Evolutionary conservation across 2,329 filamentous ascomycete species (phyloP).

Genomic region (Penicillium sp.): DNA sequence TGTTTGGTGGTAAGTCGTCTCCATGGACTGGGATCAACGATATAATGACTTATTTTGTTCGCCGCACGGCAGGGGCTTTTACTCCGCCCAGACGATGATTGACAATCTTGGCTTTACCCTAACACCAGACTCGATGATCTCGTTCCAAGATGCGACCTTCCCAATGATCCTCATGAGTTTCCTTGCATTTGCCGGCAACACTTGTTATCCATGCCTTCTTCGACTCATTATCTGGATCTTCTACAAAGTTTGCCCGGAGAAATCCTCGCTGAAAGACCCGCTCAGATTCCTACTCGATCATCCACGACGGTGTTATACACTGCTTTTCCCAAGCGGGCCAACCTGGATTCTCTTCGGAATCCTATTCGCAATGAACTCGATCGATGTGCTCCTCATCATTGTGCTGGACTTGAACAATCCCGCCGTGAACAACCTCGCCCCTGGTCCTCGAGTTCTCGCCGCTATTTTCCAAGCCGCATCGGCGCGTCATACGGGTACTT

Average conservation of each 20-base stretch:
- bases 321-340: slow-evolving; percentile 58
- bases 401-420: slow-evolving; percentile 52
- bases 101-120: slow-evolving; percentile 55
- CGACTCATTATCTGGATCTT: slow-evolving; percentile 58
- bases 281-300: slow-evolving; percentile 60
- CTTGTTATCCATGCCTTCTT: slow-evolving; percentile 53
- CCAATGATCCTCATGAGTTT: slow-evolving; percentile 40
- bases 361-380: slow-evolving; percentile 51
- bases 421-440: slow-evolving; percentile 40
- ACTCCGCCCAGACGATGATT: slow-evolving; percentile 51
- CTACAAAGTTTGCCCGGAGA: slow-evolving; percentile 45
- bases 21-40: too few relatives aligned
- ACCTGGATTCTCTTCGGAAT: slow-evolving; percentile 57
- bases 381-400: slow-evolving; percentile 57
- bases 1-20: slow-evolving; percentile 49
- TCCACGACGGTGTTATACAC: slow-evolving; percentile 82
- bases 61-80: slow-evolving; percentile 42
- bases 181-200: slow-evolving; percentile 40
- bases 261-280: slow-evolving; percentile 33
- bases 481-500: slow-evolving; percentile 48
- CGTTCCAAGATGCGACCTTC: slow-evolving; percentile 45
- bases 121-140: slow-evolving; percentile 54
- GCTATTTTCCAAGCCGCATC: slow-evolving; percentile 58
- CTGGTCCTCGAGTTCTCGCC: slow-evolving; percentile 51
- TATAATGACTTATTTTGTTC: background rate